Evolutionary conservation across 495 filamentous ascomycete genomes (phyloP).

Genomic region (Neurospora pannonica): DNA sequence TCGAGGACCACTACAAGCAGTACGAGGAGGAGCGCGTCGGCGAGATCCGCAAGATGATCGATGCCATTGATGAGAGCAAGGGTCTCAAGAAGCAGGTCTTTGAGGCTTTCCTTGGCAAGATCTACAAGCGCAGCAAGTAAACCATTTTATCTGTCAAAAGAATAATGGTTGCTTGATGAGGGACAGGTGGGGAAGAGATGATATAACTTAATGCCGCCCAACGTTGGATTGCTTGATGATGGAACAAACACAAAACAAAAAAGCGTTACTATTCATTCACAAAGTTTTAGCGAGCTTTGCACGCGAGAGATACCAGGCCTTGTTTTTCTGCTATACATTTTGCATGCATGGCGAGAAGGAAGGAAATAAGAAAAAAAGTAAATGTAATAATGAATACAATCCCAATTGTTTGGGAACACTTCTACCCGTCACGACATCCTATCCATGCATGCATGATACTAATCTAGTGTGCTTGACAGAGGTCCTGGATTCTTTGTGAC

Average conservation of each 20-base stretch:
- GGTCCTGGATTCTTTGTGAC: not conserved
- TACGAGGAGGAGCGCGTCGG: conserved; percentile 80
- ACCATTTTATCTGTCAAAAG: not conserved
- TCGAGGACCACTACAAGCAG: conserved; percentile 71
- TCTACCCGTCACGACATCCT: not conserved
- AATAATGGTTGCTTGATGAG: not conserved
- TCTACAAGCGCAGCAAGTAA: conserved; percentile 93
- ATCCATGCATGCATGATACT: not conserved
- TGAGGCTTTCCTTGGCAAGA: conserved; percentile 84
- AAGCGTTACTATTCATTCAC: not conserved
- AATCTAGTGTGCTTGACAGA: not conserved
- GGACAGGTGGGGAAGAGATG: not conserved
- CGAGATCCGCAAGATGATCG: conserved; percentile 66
- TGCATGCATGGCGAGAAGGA: not conserved
- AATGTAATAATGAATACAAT: not conserved
- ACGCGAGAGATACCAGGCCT: not conserved
- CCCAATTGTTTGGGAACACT: not conserved
- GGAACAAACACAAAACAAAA: not conserved
- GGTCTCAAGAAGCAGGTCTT: conserved; percentile 87
- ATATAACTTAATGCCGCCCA: not conserved
- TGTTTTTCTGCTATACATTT: not conserved
- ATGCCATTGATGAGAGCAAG: conserved; percentile 66
- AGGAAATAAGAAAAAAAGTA: not conserved
- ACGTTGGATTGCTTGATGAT: not conserved
- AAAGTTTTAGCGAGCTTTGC: not conserved